Conservation (phyloP, 2,329 filamentous ascomycete species). For the Penicillium sp. region DNA sequence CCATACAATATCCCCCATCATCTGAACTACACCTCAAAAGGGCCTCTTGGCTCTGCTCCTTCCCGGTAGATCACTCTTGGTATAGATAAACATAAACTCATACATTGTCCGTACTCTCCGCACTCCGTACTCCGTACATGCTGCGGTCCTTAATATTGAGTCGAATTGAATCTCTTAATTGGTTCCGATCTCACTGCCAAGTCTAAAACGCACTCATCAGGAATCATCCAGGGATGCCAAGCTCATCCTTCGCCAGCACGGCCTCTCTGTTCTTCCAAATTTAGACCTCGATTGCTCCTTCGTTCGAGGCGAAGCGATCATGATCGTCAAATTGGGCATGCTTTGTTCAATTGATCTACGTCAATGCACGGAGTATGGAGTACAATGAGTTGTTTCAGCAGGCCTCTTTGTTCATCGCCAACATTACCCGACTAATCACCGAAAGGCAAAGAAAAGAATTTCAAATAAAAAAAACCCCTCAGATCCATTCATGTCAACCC, state of each 20-base stretch:
- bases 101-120: background rate
- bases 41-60: conserved; percentile 9
- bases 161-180: background rate
- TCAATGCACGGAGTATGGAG: background rate
- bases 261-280: conserved; percentile 4
- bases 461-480: background rate
- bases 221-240: conserved; percentile 1
- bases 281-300: background rate
- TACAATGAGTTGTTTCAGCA: conserved; percentile 5
- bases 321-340: conserved; percentile 6
- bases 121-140: background rate
- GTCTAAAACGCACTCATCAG: conserved; percentile 3
- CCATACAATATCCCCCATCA: background rate
- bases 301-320: conserved; percentile 5
- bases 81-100: conserved; percentile 2
- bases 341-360: conserved; percentile 5
- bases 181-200: conserved; percentile 1
- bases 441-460: background rate
- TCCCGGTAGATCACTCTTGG: conserved; percentile 13
- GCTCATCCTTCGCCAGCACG: background rate
- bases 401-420: background rate
- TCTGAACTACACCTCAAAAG: background rate
- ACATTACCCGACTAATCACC: background rate
- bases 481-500: background rate
- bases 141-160: background rate